Conservation (phyloP, 2,329 filamentous ascomycete genomes). For the Metarhizium robertsii region DNA sequence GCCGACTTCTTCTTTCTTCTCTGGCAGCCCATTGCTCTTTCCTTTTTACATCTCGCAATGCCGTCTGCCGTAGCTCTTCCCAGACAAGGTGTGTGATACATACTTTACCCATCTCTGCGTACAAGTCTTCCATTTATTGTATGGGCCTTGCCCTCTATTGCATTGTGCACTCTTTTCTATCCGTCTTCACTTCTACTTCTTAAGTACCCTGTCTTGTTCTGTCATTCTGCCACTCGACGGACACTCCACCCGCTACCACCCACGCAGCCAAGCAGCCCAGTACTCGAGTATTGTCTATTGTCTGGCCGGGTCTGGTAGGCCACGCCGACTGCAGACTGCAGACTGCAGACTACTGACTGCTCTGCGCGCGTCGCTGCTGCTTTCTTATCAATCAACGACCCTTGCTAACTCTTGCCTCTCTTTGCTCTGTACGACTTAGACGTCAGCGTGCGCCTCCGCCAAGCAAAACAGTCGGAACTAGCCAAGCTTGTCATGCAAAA, state of each 20-base stretch:
- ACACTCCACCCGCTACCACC: no score
- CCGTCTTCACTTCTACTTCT: background rate
- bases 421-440: constrained; percentile 13
- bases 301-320: no score
- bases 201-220: no score
- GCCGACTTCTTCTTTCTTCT: background rate
- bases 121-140: background rate
- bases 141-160: no score
- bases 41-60: constrained; percentile 11
- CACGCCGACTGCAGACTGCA: background rate
- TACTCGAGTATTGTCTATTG: no score
- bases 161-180: background rate
- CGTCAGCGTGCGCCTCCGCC: constrained; percentile 19
- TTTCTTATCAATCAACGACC: background rate
- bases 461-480: constrained; percentile 31
- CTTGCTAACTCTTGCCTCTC: constrained; percentile 7
- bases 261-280: no score
- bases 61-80: constrained; percentile 12
- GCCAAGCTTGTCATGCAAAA: constrained; percentile 38
- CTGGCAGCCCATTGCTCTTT: background rate
- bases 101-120: background rate
- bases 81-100: constrained; percentile 14
- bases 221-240: no score
- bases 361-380: background rate
- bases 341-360: background rate